Base-by-base conservation (phyloP, 2,329 filamentous ascomycete species). In the Plenodomus lindquistii region DNA sequence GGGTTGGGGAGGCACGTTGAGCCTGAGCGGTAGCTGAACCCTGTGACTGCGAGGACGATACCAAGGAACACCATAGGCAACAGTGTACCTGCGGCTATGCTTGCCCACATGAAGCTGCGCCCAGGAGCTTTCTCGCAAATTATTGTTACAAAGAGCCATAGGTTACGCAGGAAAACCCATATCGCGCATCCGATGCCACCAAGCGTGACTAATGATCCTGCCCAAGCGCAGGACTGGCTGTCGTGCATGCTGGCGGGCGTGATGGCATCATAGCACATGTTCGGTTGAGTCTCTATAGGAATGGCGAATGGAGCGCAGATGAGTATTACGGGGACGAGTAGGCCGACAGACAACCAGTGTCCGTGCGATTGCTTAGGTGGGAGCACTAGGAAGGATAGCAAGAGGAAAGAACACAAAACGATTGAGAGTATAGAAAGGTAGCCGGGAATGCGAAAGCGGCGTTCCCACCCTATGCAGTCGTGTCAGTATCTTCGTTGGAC, bases 251-350 rank as follows among this genome's bases (percentile, higher is more conserved):
- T 87, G 62, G 95, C 83, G 0, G 92, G 92, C 0, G 92, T 96
- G 64, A 97, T 95, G 18, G 78, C 76, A 68, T 97, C 88, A 67
- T 83, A 86, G 72, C 92, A 97, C 73, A 93, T 82, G 0, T 86
- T 73, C 1, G 90, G 88, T 50, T 85, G 82, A 15, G 83, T 82
- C 5, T 83, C 88, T 9, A 96, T 79, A 0, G 91, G 91, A 22
- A 96, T 83, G 46, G 95, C 86, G 67, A 96, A 93, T 17, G 89
- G 89, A 57, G 96, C 78, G 85, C 89, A 87, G 82, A 96, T 87
- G 44, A 91, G 77, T 37, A 86, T 71, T 37, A 91, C 82, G 2
- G 82, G 86, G 35, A 86, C 70, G 1, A 86, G 86, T 39, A 96
- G 78, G 63, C 89, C 90, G 55, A 96, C 85, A 67, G 86, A 94